Conservation (phyloP, 208 protist species). For the Trypanosoma platydactyli region DNA sequence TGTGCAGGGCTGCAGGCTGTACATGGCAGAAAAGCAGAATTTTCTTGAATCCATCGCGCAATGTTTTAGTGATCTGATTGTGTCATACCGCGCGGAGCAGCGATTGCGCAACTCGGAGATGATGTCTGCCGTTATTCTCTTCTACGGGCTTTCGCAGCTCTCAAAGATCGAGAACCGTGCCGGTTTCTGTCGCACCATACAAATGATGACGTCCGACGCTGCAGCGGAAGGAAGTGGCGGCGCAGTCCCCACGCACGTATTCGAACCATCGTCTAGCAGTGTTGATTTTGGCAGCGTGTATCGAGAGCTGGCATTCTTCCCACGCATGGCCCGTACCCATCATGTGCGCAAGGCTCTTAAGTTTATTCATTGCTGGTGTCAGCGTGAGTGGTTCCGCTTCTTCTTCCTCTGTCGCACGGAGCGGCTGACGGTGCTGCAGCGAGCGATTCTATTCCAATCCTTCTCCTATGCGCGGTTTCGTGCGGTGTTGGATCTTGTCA, state of each 20-base stretch:
- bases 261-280: conserved; percentile 53
- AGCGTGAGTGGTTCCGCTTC: conserved; percentile 75
- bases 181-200: conserved; percentile 51
- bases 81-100: conserved; percentile 72
- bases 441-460: conserved; percentile 73
- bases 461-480: conserved; percentile 86
- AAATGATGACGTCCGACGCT: conserved; percentile 4
- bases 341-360: conserved; percentile 53
- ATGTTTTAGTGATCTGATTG: conserved; percentile 79
- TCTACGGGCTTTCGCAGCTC: conserved; percentile 79
- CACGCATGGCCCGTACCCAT: conserved; percentile 55
- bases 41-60: conserved; percentile 87
- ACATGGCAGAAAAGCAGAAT: conserved; percentile 78
- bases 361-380: conserved; percentile 69
- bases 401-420: conserved; percentile 53
- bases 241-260: conserved; percentile 29
- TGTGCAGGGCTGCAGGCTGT: conserved; percentile 49
- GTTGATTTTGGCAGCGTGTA: conserved; percentile 78
- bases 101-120: conserved; percentile 69
- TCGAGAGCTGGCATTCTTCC: conserved; percentile 67
- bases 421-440: conserved; percentile 65
- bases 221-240: conserved; percentile 6
- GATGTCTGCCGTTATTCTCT: conserved; percentile 73
- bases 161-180: conserved; percentile 76
- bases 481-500: conserved; percentile 74